Conservation (phyloP, 352 stramenopile genomes). For the Phytophthora citricola region DNA sequence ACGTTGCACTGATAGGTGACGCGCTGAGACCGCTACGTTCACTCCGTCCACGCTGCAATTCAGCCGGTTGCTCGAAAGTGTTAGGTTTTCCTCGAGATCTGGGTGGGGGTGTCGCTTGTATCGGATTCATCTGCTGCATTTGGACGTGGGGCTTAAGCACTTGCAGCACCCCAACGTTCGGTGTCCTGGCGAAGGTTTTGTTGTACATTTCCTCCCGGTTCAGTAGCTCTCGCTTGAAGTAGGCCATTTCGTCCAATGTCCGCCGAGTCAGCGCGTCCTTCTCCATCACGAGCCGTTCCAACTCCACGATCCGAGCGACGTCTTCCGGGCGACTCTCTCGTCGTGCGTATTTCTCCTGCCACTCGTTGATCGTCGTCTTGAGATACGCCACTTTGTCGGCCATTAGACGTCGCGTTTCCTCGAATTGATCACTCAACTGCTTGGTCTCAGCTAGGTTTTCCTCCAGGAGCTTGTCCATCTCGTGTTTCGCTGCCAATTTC, state of each 20-base stretch:
- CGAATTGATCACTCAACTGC: constrained; percentile 76
- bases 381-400: constrained; percentile 58
- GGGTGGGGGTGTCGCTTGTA: constrained; percentile 24
- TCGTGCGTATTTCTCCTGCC: constrained; percentile 63
- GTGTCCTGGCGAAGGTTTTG: constrained; percentile 87
- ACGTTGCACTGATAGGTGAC: constrained; percentile 10
- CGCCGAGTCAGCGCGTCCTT: constrained; percentile 74
- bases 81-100: constrained; percentile 53
- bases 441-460: constrained; percentile 73
- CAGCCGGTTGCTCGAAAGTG: constrained; percentile 22
- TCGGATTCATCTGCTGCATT: constrained; percentile 40
- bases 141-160: constrained; percentile 85
- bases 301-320: constrained; percentile 73
- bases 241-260: constrained; percentile 91
- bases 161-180: constrained; percentile 91
- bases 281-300: constrained; percentile 69
- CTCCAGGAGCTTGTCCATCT: constrained; percentile 74
- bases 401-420: constrained; percentile 63
- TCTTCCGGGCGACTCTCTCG: constrained; percentile 83
- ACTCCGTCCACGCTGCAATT: constrained; percentile 58
- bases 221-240: constrained; percentile 92
- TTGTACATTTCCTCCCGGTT: constrained; percentile 96
- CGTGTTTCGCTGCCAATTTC: constrained; percentile 61
- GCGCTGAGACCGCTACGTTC: constrained; percentile 37
- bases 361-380: constrained; percentile 50